phyloP scores from a whole-genome alignment of 108 stramenopile genomes.

The Aurantiochytrium sp. region DNA sequence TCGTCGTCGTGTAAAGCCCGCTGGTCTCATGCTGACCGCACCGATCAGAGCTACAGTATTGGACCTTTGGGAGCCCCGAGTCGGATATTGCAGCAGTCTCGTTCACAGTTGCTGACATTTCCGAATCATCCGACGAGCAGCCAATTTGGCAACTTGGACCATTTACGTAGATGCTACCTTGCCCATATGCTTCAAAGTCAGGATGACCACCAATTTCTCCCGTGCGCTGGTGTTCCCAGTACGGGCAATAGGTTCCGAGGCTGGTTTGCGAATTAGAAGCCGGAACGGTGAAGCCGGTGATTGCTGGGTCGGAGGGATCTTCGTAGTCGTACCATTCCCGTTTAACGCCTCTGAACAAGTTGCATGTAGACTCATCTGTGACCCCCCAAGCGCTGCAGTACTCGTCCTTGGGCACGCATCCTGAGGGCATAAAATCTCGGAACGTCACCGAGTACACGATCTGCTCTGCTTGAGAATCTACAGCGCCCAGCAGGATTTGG shows the following conservation, averaged over 20 bases:
- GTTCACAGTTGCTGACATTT: neutral
- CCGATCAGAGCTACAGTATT: neutral
- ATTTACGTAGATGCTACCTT: neutral
- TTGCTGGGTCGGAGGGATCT: neutral
- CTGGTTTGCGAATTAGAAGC: neutral
- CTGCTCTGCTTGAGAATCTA: too few species aligned
- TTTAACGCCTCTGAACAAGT: neutral
- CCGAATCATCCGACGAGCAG: neutral
- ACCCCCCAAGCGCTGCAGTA: neutral
- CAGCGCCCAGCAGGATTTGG: too few species aligned
- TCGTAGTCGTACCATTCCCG: neutral
- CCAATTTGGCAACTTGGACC: neutral
- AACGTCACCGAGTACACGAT: neutral
- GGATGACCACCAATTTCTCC: neutral
- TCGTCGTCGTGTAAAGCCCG: neutral
- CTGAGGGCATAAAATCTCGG: neutral
- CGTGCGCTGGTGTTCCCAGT: neutral
- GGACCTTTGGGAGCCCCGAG: neutral
- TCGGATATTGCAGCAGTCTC: neutral
- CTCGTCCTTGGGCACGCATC: neutral
- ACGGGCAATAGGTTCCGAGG: neutral
- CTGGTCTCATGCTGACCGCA: neutral
- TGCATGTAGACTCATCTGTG: neutral
- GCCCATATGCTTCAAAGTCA: neutral
- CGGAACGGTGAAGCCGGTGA: neutral